These are phyloP conservation scores for Phlebopus sp. DNA, from an alignment of 1,284 basidiomycete genomes.

Conservation along the genomic window DNA sequence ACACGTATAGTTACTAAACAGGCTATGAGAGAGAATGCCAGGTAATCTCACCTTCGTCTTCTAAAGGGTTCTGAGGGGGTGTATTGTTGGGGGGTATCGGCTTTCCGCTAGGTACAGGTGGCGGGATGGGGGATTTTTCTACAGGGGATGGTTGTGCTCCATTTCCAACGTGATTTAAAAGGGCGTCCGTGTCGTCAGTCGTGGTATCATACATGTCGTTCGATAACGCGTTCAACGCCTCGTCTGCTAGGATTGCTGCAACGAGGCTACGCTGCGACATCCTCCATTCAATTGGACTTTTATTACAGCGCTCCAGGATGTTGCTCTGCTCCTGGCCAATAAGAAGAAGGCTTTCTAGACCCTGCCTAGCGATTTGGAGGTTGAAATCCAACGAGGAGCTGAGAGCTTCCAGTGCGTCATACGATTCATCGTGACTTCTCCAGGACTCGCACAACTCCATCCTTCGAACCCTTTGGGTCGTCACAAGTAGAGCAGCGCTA, in stretches of 20 bases:
- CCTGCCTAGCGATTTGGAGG: slow-evolving; percentile 35
- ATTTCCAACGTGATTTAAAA: slow-evolving; percentile 12
- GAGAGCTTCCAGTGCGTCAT: slow-evolving; percentile 33
- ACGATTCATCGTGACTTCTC: slow-evolving; percentile 23
- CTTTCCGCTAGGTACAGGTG: slow-evolving; percentile 14
- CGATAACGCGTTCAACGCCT: slow-evolving; percentile 21
- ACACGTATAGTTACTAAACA: neutral
- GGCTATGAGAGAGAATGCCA: neutral
- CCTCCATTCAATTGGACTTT: slow-evolving; percentile 45
- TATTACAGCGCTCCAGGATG: slow-evolving; percentile 40
- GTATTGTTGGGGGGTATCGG: neutral
- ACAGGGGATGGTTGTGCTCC: neutral
- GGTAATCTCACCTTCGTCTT: slow-evolving; percentile 21
- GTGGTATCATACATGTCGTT: slow-evolving; percentile 13
- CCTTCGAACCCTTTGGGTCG: slow-evolving; percentile 35
- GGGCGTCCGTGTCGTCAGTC: slow-evolving; percentile 13
- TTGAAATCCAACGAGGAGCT: slow-evolving; percentile 34
- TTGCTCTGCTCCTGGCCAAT: slow-evolving; percentile 42
- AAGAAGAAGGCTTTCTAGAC: slow-evolving; percentile 39
- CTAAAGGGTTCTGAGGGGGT: neutral
- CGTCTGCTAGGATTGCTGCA: slow-evolving; percentile 26
- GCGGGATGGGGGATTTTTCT: slow-evolving; percentile 4
- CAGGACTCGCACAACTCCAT: slow-evolving; percentile 30
- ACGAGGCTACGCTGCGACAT: slow-evolving; percentile 43
- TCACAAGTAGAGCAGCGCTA: slow-evolving; percentile 42